A percentile compares a stretch with the other conserved stretches of the same genome.
phyloP scores from a whole-genome alignment of 106 monocot species.

The Platanthera guangdongensis region DNA sequence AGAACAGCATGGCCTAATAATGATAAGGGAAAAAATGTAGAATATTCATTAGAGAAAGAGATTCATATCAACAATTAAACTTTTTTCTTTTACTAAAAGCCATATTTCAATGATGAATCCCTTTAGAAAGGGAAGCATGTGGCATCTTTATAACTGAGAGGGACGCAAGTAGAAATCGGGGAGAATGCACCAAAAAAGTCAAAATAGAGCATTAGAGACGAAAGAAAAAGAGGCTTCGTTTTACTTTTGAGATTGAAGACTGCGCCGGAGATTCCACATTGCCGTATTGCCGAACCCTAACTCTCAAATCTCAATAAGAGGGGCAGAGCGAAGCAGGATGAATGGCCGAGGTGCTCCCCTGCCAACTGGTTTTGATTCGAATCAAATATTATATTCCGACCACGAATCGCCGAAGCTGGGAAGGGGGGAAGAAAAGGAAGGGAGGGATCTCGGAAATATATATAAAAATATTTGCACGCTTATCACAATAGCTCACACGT shows the following conservation, averaged over 20 bases:
- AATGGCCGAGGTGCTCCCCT: background rate
- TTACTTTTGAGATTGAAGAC: background rate
- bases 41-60: background rate
- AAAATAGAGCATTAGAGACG: background rate
- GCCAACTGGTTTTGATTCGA: background rate
- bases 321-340: background rate
- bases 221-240: background rate
- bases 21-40: background rate
- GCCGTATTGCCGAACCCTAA: background rate
- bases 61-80: background rate
- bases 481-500: too few relatives aligned
- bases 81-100: too few relatives aligned
- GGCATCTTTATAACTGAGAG: background rate
- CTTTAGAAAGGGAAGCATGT: background rate
- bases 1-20: background rate
- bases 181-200: background rate
- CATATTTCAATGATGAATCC: background rate
- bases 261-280: background rate
- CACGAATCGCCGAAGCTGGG: too few relatives aligned
- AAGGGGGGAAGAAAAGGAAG: too few relatives aligned
- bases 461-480: too few relatives aligned
- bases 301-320: background rate
- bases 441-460: too few relatives aligned
- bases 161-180: background rate
- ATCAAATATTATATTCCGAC: background rate